Evolutionary conservation across 2,329 filamentous ascomycete genomes (phyloP).

Genomic region (Aspergillus unguis): DNA sequence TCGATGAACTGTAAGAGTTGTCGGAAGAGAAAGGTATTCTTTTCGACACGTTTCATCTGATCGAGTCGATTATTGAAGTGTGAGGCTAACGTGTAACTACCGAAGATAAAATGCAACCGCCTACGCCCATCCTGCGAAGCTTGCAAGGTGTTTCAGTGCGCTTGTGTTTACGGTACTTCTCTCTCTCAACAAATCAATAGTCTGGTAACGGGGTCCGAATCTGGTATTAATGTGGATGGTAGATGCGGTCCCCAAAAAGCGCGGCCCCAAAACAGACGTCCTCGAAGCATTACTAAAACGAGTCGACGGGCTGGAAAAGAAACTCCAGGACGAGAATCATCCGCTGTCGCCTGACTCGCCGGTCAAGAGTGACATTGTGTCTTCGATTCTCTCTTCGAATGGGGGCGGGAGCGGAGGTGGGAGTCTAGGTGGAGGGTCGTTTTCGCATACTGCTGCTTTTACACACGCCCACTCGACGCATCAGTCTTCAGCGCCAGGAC

Average conservation of each 20-base stretch:
- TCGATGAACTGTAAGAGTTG: constrained; percentile 97
- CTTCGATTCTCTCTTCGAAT: too few relatives aligned
- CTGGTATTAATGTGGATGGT: neutral
- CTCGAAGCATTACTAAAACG: constrained; percentile 79
- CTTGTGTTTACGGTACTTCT: constrained; percentile 77
- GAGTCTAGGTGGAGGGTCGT: neutral
- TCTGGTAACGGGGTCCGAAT: neutral
- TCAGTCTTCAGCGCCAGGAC: neutral
- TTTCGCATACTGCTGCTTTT: neutral
- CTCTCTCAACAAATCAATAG: neutral
- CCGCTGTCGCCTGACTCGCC: constrained; percentile 43
- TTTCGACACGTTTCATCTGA: neutral
- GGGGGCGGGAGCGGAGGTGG: too few relatives aligned
- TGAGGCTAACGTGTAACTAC: neutral
- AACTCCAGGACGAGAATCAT: constrained; percentile 62
- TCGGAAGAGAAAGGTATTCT: constrained; percentile 78
- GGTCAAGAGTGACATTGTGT: constrained; percentile 17
- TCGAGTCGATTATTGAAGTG: too few relatives aligned
- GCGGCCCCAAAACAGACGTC: constrained; percentile 86
- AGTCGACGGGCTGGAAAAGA: constrained; percentile 79
- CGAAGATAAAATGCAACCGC: constrained; percentile 86
- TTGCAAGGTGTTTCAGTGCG: constrained; percentile 83
- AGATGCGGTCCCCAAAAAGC: constrained; percentile 84
- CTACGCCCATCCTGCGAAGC: constrained; percentile 81
- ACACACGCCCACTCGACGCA: neutral